Evolutionary conservation across 352 stramenopile species (phyloP), one percentile per base, ranked within the genome.

Genomic region (Pythium phragmiticola): DNA sequence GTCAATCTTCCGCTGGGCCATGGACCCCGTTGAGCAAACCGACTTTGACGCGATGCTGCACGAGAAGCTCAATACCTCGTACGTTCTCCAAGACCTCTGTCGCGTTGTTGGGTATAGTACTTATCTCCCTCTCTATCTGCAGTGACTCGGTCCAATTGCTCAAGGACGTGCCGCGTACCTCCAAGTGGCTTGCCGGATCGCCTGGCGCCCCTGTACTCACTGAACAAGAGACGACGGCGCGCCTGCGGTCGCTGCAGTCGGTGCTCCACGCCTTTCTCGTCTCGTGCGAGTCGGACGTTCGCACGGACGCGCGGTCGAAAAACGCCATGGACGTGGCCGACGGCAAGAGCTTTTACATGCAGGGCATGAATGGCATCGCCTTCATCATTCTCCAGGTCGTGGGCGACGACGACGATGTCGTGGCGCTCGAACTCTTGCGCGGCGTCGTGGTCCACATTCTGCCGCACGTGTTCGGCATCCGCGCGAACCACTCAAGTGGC

Each of bases 351-450:
- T 90, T 88, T 28, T 94, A 94, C 53, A 91, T 94, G 80, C 86
- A 94, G 50, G 86, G 86, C 42, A 92, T 94, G 86, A 94, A 94
- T 56, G 86, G 82, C 0, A 72, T 94, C 16, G 86, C 77, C 3
- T 94, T 90, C 45, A 80, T 94, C 57, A 69, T 92, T 42, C 60
- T 92, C 21, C 73, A 90, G 23, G 76, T 92, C 26, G 58, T 89
- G 16, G 62, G 70, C 7, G 78, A 88, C 52, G 75, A 88, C 47
- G 76, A 90, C 52, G 68, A 85, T 55, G 61, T 85, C 0, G 50
- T 72, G 30, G 77, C 69, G 16, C 89, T 89, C 64, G 57, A 77
- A 50, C 85, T 92, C 48, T 58, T 94, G 17, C 78, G 80, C 2
- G 86, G 81, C 1, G 67, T 92, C 36, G 63, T 94, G 16, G 72